Base-by-base conservation (phyloP, 139 green algal species). In the Micractinium sp. region DNA sequence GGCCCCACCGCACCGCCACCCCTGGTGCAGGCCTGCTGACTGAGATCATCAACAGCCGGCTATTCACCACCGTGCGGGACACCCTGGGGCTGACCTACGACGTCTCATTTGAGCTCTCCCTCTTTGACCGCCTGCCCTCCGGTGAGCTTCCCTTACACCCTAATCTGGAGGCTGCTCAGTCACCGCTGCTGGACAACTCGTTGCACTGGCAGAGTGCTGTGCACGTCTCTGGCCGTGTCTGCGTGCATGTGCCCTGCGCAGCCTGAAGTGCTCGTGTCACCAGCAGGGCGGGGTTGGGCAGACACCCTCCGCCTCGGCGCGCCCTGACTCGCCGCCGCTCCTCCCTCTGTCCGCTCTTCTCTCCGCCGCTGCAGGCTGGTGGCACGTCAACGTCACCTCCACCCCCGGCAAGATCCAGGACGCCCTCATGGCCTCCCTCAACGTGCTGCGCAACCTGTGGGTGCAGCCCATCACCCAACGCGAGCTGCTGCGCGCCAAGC, bases 21-120 rank as follows among this genome's bases (percentile, higher is more conserved):
- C 39, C 61, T 47, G 35, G 27, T 61, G 31, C 87, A 90, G 87
- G 76, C 87, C 93, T 99, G 63, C 93, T 99, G 35, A 94, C 94
- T 0, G 97, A 99, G 95, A 96, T 99, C 85, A 96, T 99, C 84
- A 99, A 99, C 93, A 94, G 91, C 22, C 92, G 98, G 19, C 95
- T 99, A n/a, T 99, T 99, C 92, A 99, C 97, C 31, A 99, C 97
- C 16, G 96, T 98, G 53, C 93, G 98, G 9, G 98, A 99, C 93
- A 94, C 96, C 1, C 93, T 99, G 83, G 97, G 97, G 23, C 94
- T 99, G 73, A 99, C 98, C 1, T 99, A 99, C 86, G 98, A 99
- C 87, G 98, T 99, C 25, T 97, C 95, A 20, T 99, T 99, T 85
- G 97, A 99, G 94, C 89, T 99, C 33, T 90, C 85, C 19, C 85